Conservation (phyloP, 163 green algal species). For the Chloromonas sp. region DNA sequence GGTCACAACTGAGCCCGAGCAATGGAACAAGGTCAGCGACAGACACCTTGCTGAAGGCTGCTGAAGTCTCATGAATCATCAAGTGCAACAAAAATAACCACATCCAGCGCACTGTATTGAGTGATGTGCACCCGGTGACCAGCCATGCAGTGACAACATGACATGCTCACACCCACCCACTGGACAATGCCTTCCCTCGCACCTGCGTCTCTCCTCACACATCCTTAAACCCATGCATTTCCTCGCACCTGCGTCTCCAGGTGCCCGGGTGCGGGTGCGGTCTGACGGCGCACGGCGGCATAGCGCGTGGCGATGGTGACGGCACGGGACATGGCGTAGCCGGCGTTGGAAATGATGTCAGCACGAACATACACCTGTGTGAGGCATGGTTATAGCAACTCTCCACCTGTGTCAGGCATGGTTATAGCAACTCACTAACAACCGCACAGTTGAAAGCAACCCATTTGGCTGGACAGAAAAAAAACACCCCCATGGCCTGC, state of each 20-base stretch:
- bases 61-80: too few relatives aligned
- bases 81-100: too few relatives aligned
- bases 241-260: slow-evolving; percentile 56
- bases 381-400: neutral
- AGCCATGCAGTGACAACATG: too few relatives aligned
- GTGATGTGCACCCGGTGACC: too few relatives aligned
- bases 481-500: neutral
- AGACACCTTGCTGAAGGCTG: neutral
- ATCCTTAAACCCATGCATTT: too few relatives aligned
- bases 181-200: too few relatives aligned
- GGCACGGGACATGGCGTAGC: slow-evolving; percentile 47
- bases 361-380: slow-evolving; percentile 55
- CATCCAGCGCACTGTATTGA: too few relatives aligned
- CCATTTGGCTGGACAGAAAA: neutral
- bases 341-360: slow-evolving; percentile 68
- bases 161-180: too few relatives aligned
- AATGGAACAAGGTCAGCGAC: neutral
- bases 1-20: neutral
- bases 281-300: slow-evolving; percentile 79
- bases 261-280: slow-evolving; percentile 44
- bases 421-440: too few relatives aligned
- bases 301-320: slow-evolving; percentile 78
- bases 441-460: neutral
- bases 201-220: too few relatives aligned
- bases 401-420: too few relatives aligned